These are phyloP conservation scores for Xylariaceae sp. DNA, from an alignment of 2,329 filamentous ascomycete genomes.

Conservation along the genomic window DNA sequence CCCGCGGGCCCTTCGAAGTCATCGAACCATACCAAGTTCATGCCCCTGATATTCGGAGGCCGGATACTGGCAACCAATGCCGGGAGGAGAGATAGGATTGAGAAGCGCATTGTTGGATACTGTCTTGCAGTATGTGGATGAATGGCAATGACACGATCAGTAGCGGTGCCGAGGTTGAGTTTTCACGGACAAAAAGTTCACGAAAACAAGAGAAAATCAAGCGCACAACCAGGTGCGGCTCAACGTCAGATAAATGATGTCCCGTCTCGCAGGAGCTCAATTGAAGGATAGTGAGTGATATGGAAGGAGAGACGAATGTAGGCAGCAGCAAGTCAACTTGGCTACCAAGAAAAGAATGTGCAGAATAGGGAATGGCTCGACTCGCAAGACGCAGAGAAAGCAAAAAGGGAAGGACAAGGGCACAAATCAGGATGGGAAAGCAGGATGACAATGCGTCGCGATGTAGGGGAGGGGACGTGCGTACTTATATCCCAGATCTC, in stretches of 20 bases:
- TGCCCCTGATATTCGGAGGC: slow-evolving; percentile 27
- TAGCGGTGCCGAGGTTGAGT: slow-evolving; percentile 4
- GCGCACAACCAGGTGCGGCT: slow-evolving; percentile 12
- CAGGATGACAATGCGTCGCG: slow-evolving; percentile 8
- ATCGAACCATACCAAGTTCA: slow-evolving; percentile 28
- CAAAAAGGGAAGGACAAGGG: slow-evolving; percentile 23
- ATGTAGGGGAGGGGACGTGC: neutral
- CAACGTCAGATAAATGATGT: slow-evolving; percentile 8
- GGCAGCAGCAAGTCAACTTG: slow-evolving; percentile 12
- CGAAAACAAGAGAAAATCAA: slow-evolving; percentile 6
- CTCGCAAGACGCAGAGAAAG: slow-evolving; percentile 24
- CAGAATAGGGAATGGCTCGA: slow-evolving; percentile 22
- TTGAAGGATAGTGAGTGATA: slow-evolving; percentile 17
- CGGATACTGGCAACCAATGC: slow-evolving; percentile 28
- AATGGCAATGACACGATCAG: slow-evolving; percentile 12
- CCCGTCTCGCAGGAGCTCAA: slow-evolving; percentile 27
- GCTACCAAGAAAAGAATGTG: slow-evolving; percentile 25
- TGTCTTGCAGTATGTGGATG: slow-evolving; percentile 2
- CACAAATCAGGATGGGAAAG: slow-evolving; percentile 23
- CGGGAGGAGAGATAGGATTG: slow-evolving; percentile 28
- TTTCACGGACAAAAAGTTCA: slow-evolving; percentile 5
- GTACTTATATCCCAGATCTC: neutral
- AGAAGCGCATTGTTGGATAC: slow-evolving; percentile 29
- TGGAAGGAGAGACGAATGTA: slow-evolving; percentile 25
- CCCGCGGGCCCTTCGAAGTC: slow-evolving; percentile 29